Conservation (phyloP, 306 rosid species). For the Pyrus communis region DNA sequence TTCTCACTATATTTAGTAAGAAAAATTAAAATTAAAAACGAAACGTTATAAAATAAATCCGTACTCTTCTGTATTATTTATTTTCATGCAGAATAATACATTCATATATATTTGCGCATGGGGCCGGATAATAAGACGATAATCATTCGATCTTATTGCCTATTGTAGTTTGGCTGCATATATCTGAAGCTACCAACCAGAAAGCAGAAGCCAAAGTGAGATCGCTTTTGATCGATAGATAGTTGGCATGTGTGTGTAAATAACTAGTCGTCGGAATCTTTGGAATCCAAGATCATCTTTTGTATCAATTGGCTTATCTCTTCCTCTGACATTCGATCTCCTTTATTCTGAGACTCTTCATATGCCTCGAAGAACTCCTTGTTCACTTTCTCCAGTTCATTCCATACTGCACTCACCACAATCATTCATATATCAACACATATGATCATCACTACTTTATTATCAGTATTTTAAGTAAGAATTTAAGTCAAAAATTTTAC, state of each 20-base stretch:
- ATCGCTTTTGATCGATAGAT: constrained; percentile 22
- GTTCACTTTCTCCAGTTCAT: constrained; percentile 84
- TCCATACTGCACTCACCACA: constrained; percentile 71
- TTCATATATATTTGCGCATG: neutral
- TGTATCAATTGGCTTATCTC: constrained; percentile 77
- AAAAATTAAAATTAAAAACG: neutral
- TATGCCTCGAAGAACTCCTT: constrained; percentile 74
- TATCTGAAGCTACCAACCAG: neutral
- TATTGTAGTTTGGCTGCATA: constrained; percentile 3
- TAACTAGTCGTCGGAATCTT: constrained; percentile 33
- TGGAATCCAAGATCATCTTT: constrained; percentile 62
- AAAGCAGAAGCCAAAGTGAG: constrained; percentile 3
- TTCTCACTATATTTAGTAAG: too few relatives aligned
- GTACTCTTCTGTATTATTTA: neutral
- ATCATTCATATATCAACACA: neutral
- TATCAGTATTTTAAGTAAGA: neutral
- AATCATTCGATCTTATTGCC: constrained; percentile 4
- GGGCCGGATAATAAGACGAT: constrained; percentile 1
- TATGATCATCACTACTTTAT: neutral
- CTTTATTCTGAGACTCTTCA: constrained; percentile 43
- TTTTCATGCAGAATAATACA: neutral
- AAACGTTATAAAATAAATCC: neutral
- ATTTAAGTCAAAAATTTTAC: neutral
- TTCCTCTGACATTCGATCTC: constrained; percentile 66
- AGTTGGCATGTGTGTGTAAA: neutral